These are phyloP conservation scores for Colletotrichum navitas DNA, from an alignment of 2,329 filamentous ascomycete species.

Conservation along the genomic window DNA sequence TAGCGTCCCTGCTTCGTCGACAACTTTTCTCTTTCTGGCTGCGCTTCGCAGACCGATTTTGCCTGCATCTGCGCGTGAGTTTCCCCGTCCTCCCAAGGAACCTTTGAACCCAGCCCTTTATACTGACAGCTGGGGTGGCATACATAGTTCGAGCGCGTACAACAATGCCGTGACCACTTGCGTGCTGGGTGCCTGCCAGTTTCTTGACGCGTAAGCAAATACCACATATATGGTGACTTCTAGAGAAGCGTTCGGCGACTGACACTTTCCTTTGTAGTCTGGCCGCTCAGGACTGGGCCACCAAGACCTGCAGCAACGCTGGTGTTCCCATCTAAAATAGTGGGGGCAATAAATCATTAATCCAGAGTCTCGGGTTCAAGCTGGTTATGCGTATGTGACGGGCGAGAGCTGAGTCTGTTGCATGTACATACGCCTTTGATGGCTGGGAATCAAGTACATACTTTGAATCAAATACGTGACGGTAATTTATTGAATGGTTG, in stretches of 20 bases:
- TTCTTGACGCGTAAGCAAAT: slow-evolving; percentile 19
- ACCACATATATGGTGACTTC: no score
- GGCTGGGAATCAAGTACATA: not conserved
- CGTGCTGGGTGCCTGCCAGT: slow-evolving; percentile 24
- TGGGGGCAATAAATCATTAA: no score
- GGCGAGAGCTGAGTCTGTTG: not conserved
- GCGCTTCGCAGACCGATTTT: slow-evolving; percentile 37
- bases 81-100: not conserved
- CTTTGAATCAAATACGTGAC: no score
- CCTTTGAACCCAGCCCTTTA: no score
- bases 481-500: no score
- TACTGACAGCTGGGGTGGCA: not conserved
- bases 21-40: slow-evolving; percentile 37
- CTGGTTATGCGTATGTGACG: not conserved
- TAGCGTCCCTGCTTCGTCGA: slow-evolving; percentile 39
- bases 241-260: not conserved
- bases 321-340: slow-evolving; percentile 22
- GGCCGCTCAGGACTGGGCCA: slow-evolving; percentile 26
- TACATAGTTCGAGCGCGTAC: slow-evolving; percentile 32
- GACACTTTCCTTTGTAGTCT: slow-evolving; percentile 3
- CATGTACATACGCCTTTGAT: not conserved
- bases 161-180: slow-evolving; percentile 29
- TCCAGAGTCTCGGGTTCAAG: no score
- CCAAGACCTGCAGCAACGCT: slow-evolving; percentile 24
- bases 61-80: slow-evolving; percentile 41